Base-by-base conservation (phyloP, 352 stramenopile species). In the Plasmopara viticola region DNA sequence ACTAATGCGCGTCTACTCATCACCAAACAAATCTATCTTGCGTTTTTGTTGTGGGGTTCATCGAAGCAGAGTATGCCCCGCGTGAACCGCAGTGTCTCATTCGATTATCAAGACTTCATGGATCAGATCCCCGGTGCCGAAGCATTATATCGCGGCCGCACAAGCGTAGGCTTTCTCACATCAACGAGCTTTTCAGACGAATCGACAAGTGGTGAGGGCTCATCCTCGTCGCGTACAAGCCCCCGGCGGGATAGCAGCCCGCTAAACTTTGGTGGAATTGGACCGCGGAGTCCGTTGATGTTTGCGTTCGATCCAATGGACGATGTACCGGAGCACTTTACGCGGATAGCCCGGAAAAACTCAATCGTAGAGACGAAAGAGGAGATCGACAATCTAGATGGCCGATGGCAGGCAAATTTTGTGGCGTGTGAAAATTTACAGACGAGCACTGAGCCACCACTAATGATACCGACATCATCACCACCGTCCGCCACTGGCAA, bases 221-320 rank as follows among this genome's bases (percentile, higher is more conserved):
- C 45, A 51, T 59, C 51, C 12, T 68, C 63, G 13, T 71, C 63
- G 4, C 75, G 78, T 1, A 61, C 71, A 2, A 88, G 77, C 44
- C 72, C 77, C 40, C 69, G 77, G 14, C 65, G 74, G 9, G 56
- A 74, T 2, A 87, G 65, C 55, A 89, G 78, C 42, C 80, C 80
- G 0, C 30, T 84, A n/a, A 51, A 30, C 29, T 86, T 74, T 52
- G 65, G 63, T 15, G 65, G 67, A 9, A 86, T 77, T 64, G 78
- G 77, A 20, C 74, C 80, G 8, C 75, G 78, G 5, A 90, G 80
- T 64, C 80, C 80, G 14, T 56, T 90, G 9, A 85, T 86, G 72
- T 91, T 91, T 59, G 68, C 70, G 5, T 87, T 91, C 49, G 81
- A 90, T 31, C 74, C 78, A 20, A 78, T 88, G 41, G 79, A 90